Evolutionary conservation across 1,139 yeast species (phyloP), one percentile per base, ranked within the genome.

Genomic region (Kodamaea sp.): DNA sequence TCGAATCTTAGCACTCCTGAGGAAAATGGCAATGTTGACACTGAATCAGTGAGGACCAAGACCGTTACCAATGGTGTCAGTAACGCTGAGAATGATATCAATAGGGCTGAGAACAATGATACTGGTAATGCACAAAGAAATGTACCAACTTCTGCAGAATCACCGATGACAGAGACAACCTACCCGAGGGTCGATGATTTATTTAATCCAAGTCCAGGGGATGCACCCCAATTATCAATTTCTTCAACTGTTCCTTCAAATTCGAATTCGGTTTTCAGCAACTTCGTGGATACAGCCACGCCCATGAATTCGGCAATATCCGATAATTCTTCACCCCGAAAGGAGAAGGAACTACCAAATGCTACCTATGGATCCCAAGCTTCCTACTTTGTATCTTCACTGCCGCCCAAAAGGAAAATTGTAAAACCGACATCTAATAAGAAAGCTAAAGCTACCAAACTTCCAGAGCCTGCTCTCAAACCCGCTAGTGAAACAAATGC

Each of bases 261-360:
- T 1, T 26, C 35, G n/a, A 29, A 27, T 13, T 22, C 32, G 7
- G 47, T 42, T 10, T 46, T 46, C 34, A 43, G 39, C 28, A 34
- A 40, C 22, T 39, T 42, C 29, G 46, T 42, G 22, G 33, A 44
- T 4, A 19, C 42, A 3, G 24, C 27, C 4, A 39, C 44, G 15
- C 33, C 41, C 23, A 24, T 42, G 5, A 37, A 45, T 5, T 31
- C 38, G 26, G 33, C 39, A 3, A 20, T 33, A 5, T 34, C 37
- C 5, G 34, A 26, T 4, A 16, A 26, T 5, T 10, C 33, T 3
- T 21, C 37, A 5, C 26, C 26, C 4, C 29, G 30, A 20, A 28
- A 26, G 13, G 31, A 34, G 16, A 24, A 24, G n/a, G 23, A 15
- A 8, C 6, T 16, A 2, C 7, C 16, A 5, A 22, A 26, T 4